Evolutionary conservation across 1,284 basidiomycete genomes (phyloP), one percentile per base, ranked within the genome.

Genomic region (Boletus semigastroideus): DNA sequence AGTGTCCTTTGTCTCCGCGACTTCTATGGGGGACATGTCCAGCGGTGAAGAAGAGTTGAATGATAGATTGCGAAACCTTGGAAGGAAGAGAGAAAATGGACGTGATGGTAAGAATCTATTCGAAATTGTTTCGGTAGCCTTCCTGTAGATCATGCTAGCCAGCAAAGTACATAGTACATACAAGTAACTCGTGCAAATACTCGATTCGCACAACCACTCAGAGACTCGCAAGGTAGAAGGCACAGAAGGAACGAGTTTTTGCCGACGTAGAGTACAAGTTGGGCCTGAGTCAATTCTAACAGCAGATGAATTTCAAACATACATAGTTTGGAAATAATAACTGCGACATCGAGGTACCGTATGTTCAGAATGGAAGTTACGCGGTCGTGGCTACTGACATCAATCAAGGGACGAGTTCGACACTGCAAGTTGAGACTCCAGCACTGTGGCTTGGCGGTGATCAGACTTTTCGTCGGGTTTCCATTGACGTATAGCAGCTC

Each of bases 1-100:
- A 56, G 80, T 80, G 64, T 80, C 74, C 12, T 75, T 71, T 16
- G 72, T 68, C 48, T 68, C 69, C 16, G 59, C 42, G 20, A 71
- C 27, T 36, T 68, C 62, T 48, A 65, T 17, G 49, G 38, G 39
- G 9, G 67, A 53, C 63, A 69, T 70, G 49, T 47, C 17, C 3
- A 36, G 16, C 20, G 52, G 46, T 25, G 48, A 37, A n/a, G 38
- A 22, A 13, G 54, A 46, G 22, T 22, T 30, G 39, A 31, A 44
- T 13, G 49, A 41, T 22, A 41, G 31, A 47, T 33, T 16, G 16
- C 8, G n/a, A 16, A 37, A 44, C 19, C 34, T 42, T 22, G 42
- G 9, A 49, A 48, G 34, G 34, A 28, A 25, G 22, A 19, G 25
- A 31, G 52, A 52, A n/a, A 42, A 50, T 11, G 49, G 37, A 4